phyloP scores from a whole-genome alignment of 2,329 filamentous ascomycete species.

The Elsinoe fawcettii region DNA sequence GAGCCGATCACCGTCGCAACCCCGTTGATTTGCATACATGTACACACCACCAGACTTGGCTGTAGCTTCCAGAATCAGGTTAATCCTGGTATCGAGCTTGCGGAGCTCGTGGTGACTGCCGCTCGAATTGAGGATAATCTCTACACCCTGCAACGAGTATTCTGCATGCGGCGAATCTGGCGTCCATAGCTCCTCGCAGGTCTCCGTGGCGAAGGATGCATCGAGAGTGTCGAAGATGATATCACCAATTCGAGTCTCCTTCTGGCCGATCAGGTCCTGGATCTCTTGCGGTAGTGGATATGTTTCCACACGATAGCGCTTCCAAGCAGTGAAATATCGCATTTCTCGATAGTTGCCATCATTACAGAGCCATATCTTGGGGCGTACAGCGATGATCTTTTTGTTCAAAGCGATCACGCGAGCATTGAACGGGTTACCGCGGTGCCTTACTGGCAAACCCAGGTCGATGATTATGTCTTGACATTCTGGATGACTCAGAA shows the following conservation, averaged over 20 bases:
- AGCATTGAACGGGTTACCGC: constrained; percentile 58
- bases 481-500: constrained; percentile 52
- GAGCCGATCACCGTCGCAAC: constrained; percentile 53
- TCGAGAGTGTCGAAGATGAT: constrained; percentile 55
- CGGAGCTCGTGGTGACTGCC: constrained; percentile 61
- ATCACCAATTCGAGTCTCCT: constrained; percentile 60
- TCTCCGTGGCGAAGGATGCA: constrained; percentile 56
- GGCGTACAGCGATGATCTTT: constrained; percentile 62
- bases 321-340: constrained; percentile 56
- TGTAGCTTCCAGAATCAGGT: constrained; percentile 60
- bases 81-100: constrained; percentile 55
- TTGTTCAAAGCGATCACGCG: constrained; percentile 58
- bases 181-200: constrained; percentile 62
- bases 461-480: constrained; percentile 56
- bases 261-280: constrained; percentile 48
- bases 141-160: constrained; percentile 61
- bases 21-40: constrained; percentile 54
- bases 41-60: constrained; percentile 54
- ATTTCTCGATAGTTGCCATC: constrained; percentile 53
- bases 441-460: constrained; percentile 51
- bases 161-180: constrained; percentile 50
- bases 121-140: constrained; percentile 53
- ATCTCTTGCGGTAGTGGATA: constrained; percentile 57
- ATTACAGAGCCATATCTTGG: constrained; percentile 64
- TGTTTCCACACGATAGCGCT: constrained; percentile 52